phyloP scores from a whole-genome alignment of 2,329 filamentous ascomycete genomes.

The Penicillium sp. region DNA sequence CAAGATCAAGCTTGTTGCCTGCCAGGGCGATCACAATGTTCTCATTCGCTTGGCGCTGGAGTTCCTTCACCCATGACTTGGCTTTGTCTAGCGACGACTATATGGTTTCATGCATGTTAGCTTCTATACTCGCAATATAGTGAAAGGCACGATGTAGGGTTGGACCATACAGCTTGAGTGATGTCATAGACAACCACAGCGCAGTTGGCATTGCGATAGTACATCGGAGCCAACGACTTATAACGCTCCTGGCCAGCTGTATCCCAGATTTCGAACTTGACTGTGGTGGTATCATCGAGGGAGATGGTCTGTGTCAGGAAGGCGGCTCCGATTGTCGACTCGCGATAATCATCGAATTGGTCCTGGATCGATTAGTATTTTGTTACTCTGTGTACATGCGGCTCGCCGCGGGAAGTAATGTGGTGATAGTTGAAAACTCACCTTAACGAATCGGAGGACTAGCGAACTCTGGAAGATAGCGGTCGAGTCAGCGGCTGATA shows the following conservation, averaged over 20 bases:
- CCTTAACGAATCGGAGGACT: conserved; percentile 97
- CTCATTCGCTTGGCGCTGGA: conserved; percentile 97
- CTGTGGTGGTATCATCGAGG: conserved; percentile 94
- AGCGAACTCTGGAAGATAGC: conserved; percentile 74
- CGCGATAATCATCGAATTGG: conserved; percentile 98
- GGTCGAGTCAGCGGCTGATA: conserved; percentile 30
- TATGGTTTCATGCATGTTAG: conserved; percentile 17
- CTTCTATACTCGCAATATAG: conserved; percentile 1
- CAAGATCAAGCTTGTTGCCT: conserved; percentile 96
- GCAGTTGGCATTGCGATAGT: conserved; percentile 99
- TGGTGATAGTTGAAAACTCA: conserved; percentile 44
- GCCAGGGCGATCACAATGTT: conserved; percentile 99
- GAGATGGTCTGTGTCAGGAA: conserved; percentile 99
- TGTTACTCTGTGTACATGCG: not conserved
- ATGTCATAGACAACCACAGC: conserved; percentile 99
- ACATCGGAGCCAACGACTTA: conserved; percentile 98
- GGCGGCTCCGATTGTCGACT: conserved; percentile 96
- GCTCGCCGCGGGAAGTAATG: not conserved
- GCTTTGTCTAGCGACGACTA: conserved; percentile 97
- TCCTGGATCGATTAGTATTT: conserved; percentile 57
- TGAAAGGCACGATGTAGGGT: not conserved
- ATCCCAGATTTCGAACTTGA: conserved; percentile 99
- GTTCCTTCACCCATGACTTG: conserved; percentile 98
- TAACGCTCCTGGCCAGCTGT: conserved; percentile 98
- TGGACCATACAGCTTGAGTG: conserved; percentile 81